Base-by-base conservation (phyloP, 2,329 filamentous ascomycete genomes). In the Hansfordia pulvinata region DNA sequence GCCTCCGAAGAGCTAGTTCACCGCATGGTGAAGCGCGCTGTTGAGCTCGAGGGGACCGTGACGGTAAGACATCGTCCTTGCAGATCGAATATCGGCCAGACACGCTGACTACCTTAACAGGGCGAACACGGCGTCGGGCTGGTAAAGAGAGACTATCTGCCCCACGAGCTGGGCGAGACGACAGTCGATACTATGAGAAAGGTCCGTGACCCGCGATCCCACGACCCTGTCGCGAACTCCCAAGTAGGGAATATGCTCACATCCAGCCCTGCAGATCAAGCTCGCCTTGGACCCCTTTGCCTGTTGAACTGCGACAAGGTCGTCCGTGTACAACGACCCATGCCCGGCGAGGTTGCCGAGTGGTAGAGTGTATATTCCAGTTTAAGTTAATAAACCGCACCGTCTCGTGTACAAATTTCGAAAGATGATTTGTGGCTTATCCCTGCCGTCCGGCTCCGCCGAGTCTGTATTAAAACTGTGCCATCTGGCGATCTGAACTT, bases 151-250 rank as follows among this genome's bases (percentile, higher is more conserved):
- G 82, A 90, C 46, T 88, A 88, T 44, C 62, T 92, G 22, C 64
- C 72, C 8, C 77, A 86, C 43, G 82, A 92, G 53, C 58, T 90
- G 20, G 80, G 82, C 9, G 60, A 72, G 47, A 60, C 54, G 9
- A 83, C 81, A 0, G 80, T 92, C 7, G 79, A 86, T 53, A 63
- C 77, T 13, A 92, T 92, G 82, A 69, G 82, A 52, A 81, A 77
- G 64, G 74, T 79, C 52, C 41, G 60, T 50, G 20, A 12, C 19
- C 12, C 14, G 23, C n/a, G n/a, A n/a, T 25, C 15, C 3, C 12
- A 22, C 12, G n/a, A 14, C 16, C 25, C 17, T 18, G 3, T 7
- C 16, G 16, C 17, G 17, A 4, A 19, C 13, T 20, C 11, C 25
- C 18, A 13, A 8, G 17, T 29, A 34, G 36, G 81, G 75, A 72